Evolutionary conservation across 2,329 filamentous ascomycete genomes (phyloP), one percentile per base, ranked within the genome.

Genomic region (Claviceps digitariae): DNA sequence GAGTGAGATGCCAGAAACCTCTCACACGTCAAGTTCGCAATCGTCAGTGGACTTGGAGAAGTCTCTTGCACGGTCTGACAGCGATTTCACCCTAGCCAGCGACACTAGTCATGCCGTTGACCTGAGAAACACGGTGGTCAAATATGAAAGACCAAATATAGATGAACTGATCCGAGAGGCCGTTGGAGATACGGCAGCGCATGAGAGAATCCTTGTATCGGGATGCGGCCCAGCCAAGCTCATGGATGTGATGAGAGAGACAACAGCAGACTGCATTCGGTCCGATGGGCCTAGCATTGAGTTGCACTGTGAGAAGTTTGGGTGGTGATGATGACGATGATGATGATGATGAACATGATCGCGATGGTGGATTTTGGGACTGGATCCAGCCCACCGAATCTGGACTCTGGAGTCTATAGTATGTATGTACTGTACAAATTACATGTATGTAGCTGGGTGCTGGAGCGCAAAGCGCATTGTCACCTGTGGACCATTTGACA

Each of bases 301-400:
- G 57, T 62, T 77, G 15, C 73, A 77, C 62, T 72, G 70, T 51
- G 74, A 77, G 62, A 64, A 71, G 45, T 75, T 75, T 61, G 71
- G 67, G 5, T 73, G 71, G 70, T 73, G 56, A 62, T 25, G 27
- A 13, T n/a, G 15, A 7, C 5, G 36, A 2, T 38, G 15, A 15
- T 20, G 38, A 9, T 41, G 38, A 41, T 41, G 34, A 36, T 15
- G 34, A 3, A 15, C n/a, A n/a, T n/a, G n/a, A n/a, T n/a, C n/a
- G n/a, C n/a, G n/a, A n/a, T n/a, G n/a, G n/a, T n/a, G 34, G 12
- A 36, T 3, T 13, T 36, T 2, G 34, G 4, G 12, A 15, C 15
- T 36, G 34, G 12, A 36, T 36, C 12, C 12, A 36, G 34, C 34
- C 12, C 34, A 36, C 34, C 34, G 13, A 36, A 3, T 36, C 12